phyloP scores from a whole-genome alignment of 2,329 filamentous ascomycete genomes.

The Fusarium sterilihyphosum region DNA sequence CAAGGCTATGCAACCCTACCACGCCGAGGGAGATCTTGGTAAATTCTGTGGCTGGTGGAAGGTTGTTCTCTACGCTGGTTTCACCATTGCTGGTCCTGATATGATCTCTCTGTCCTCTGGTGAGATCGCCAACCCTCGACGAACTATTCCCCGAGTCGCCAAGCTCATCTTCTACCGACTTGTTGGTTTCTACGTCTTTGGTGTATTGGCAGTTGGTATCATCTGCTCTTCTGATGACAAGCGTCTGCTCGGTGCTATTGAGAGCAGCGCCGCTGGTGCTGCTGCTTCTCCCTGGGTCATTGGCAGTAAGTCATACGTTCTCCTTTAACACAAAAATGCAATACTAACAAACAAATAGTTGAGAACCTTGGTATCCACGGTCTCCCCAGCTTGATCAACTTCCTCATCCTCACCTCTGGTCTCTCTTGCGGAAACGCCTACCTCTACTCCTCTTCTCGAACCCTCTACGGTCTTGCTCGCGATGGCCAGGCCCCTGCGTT shows the following conservation, averaged over 20 bases:
- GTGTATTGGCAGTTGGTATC: conserved; percentile 65
- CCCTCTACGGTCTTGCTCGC: conserved; percentile 59
- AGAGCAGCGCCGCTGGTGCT: conserved; percentile 63
- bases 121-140: conserved; percentile 73
- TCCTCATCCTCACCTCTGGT: conserved; percentile 67
- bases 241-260: conserved; percentile 53
- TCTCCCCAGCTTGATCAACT: conserved; percentile 66
- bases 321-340: no score
- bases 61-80: conserved; percentile 72
- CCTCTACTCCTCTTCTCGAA: conserved; percentile 58
- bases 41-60: conserved; percentile 67
- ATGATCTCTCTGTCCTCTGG: conserved; percentile 67
- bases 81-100: conserved; percentile 74
- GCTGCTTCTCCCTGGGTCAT: conserved; percentile 70
- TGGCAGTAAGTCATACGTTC: conserved; percentile 41
- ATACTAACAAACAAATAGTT: conserved; percentile 44
- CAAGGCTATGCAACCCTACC: conserved; percentile 48
- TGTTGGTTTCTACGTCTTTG: conserved; percentile 75
- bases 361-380: conserved; percentile 60
- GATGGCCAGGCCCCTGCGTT: conserved; percentile 59
- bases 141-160: conserved; percentile 73
- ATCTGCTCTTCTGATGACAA: conserved; percentile 62
- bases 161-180: conserved; percentile 80
- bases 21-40: conserved; percentile 61
- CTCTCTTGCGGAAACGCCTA: conserved; percentile 58